Conservation (phyloP, 2,329 filamentous ascomycete genomes). For the Fusarium sp. region DNA sequence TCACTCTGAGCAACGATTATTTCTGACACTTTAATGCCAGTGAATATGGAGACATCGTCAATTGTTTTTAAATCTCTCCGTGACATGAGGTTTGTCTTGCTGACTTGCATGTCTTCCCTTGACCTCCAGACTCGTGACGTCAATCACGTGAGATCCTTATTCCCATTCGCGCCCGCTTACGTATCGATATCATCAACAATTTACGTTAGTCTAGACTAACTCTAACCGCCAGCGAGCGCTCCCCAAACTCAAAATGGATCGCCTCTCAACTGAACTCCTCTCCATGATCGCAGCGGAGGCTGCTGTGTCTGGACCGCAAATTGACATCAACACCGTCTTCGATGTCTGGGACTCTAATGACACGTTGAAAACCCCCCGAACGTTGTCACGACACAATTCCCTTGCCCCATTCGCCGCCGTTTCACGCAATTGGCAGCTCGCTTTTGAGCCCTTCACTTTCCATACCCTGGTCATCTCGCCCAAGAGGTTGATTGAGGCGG, state of each 20-base stretch:
- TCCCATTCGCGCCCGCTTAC: neutral
- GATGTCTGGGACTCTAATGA: constrained; percentile 7
- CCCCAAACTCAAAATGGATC: neutral
- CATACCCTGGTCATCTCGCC: constrained; percentile 1
- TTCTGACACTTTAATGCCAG: fast-evolving
- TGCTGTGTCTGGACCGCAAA: neutral
- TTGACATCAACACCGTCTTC: neutral
- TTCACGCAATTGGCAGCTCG: constrained; percentile 10
- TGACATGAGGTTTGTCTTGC: neutral
- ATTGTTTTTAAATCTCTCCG: neutral
- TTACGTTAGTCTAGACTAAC: neutral
- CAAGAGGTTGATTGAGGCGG: neutral
- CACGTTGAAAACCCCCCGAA: neutral
- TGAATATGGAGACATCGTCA: fast-evolving
- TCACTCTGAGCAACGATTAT: neutral
- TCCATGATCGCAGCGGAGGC: neutral
- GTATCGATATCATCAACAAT: neutral
- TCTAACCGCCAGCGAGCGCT: neutral
- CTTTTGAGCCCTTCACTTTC: constrained; percentile 7
- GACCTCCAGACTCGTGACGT: neutral
- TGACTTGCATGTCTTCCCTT: too few species aligned
- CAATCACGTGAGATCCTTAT: neutral
- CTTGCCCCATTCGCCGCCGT: neutral
- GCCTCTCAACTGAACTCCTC: constrained; percentile 1
- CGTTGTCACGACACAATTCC: neutral